Evolutionary conservation across 2,329 filamentous ascomycete species (phyloP).

Genomic region (Penicillium aurantiogriseum): DNA sequence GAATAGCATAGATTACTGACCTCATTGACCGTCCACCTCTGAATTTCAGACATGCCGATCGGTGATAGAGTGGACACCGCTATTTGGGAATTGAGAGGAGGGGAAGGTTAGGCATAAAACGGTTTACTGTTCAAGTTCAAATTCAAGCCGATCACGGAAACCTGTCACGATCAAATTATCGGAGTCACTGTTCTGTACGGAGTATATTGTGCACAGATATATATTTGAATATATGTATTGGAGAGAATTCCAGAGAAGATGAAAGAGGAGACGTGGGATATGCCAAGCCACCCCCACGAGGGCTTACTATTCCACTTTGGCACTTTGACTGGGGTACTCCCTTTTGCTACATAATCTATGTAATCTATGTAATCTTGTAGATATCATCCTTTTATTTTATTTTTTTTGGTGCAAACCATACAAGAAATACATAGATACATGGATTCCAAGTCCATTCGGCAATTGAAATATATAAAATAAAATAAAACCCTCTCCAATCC

Average conservation of each 20-base stretch:
- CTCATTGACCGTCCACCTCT: slow-evolving; percentile 50
- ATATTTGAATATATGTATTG: not conserved
- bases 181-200: not conserved
- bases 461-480: not conserved
- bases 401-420: not conserved
- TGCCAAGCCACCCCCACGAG: slow-evolving; percentile 3
- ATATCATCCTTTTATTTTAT: not conserved
- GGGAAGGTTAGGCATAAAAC: slow-evolving; percentile 7
- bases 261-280: not conserved
- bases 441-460: not conserved
- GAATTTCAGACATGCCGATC: slow-evolving; percentile 36
- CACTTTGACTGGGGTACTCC: not conserved
- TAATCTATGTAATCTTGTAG: not conserved
- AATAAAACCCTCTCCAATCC: not conserved
- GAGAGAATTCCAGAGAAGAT: not conserved
- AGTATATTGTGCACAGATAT: not conserved
- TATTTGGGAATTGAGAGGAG: slow-evolving; percentile 15
- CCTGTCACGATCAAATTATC: not conserved
- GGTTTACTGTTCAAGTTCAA: not conserved
- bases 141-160: not conserved
- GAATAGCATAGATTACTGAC: slow-evolving; percentile 24
- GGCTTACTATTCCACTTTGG: not conserved
- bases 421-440: not conserved
- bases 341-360: too few relatives aligned
- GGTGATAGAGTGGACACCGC: slow-evolving; percentile 16